Evolutionary conservation across 2,329 filamentous ascomycete species (phyloP), one percentile per base, ranked within the genome.

Genomic region (Elsinoe fawcettii): DNA sequence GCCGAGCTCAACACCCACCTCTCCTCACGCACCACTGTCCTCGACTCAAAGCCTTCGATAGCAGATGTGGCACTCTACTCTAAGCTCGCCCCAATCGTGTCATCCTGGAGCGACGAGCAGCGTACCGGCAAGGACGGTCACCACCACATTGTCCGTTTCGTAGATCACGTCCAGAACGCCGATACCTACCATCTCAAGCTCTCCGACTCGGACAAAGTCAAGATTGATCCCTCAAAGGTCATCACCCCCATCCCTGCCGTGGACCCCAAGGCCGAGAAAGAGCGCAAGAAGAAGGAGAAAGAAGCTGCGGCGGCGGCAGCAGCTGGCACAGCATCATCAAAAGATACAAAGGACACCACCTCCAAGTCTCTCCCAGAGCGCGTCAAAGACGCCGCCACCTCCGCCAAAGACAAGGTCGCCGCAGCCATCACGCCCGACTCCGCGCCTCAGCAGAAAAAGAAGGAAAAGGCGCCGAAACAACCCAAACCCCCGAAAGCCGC

Each of bases 141-240:
- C 72, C 91, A 95, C 62, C 85, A 97, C 74, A 87, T 97, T 63
- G 88, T 96, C 58, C 88, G 92, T 63, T 87, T 89, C 71, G 74
- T 96, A 68, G 92, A 96, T 75, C 96, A 96, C 70, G 88, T 97
- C 62, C 92, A 97, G 78, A 95, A 95, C 76, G 86, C 88, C 47
- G 77, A 84, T 1, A 64, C 83, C 46, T 80, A 95, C 61, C 85
- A 80, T 16, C 78, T 96, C 60, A 80, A 81, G 60, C 75, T 96
- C 63, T 77, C 80, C 60, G 82, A 86, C 12, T 78, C 75, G 55
- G 84, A 93, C 68, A 96, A 93, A 79, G 75, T 96, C 66, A 75
- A 76, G 63, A 81, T 97, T 64, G 85, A 96, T 71, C 76, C 83
- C 53, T 84, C 90, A 66, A 86, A 91, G 65, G 82, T 97, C 59